phyloP scores from a whole-genome alignment of 2,329 filamentous ascomycete genomes.

The Penicillium sp. region DNA sequence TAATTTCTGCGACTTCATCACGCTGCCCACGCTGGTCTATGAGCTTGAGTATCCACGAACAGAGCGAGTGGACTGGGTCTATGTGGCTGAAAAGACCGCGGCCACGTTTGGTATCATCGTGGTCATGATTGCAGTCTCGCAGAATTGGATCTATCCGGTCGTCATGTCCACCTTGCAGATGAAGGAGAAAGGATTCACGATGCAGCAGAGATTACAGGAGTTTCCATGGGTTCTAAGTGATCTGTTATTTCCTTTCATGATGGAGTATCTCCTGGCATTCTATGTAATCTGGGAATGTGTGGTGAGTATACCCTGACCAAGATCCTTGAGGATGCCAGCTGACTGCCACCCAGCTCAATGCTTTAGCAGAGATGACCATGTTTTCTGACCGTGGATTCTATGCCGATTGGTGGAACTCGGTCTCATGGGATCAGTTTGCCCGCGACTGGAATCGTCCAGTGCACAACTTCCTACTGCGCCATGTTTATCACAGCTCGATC shows the following conservation, averaged over 20 bases:
- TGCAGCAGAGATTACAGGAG: conserved; percentile 61
- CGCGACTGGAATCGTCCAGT: conserved; percentile 81
- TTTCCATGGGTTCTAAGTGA: conserved; percentile 76
- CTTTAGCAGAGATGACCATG: conserved; percentile 71
- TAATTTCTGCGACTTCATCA: conserved; percentile 71
- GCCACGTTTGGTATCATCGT: conserved; percentile 68
- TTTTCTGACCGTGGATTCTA: conserved; percentile 74
- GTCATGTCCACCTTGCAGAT: conserved; percentile 68
- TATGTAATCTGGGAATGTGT: conserved; percentile 79
- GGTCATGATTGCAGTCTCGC: conserved; percentile 76
- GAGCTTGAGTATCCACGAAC: conserved; percentile 73
- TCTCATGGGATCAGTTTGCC: conserved; percentile 65
- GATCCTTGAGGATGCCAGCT: not conserved
- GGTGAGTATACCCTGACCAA: conserved; percentile 7
- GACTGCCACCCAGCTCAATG: conserved; percentile 54
- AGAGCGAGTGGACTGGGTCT: conserved; percentile 69
- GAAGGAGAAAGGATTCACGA: conserved; percentile 54
- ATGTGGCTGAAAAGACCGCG: conserved; percentile 69
- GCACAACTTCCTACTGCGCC: conserved; percentile 72
- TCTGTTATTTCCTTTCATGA: conserved; percentile 74
- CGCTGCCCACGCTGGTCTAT: conserved; percentile 74
- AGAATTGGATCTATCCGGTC: conserved; percentile 74
- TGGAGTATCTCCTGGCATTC: conserved; percentile 75
- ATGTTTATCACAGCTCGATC: conserved; percentile 78
- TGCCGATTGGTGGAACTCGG: conserved; percentile 53